Conservation (phyloP, 768 basidiomycete species). For the Cubamyces sp. region DNA sequence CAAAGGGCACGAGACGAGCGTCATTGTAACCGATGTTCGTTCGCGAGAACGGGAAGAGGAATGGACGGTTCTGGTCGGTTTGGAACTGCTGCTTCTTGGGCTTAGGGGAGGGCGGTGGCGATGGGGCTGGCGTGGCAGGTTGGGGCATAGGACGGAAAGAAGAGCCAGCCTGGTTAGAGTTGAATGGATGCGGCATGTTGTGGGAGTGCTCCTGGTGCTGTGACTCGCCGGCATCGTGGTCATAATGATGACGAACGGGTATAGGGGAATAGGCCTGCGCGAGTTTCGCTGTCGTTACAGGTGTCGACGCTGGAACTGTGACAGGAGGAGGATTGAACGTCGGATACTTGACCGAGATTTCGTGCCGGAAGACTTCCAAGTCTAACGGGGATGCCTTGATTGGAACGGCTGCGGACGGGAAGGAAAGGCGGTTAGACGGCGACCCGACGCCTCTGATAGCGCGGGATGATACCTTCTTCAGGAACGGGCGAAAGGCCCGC, state of each 20-base stretch:
- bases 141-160: conserved; percentile 55
- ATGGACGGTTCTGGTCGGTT: conserved; percentile 92
- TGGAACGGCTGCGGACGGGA: conserved; percentile 47
- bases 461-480: conserved; percentile 46
- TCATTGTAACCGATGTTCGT: conserved; percentile 53
- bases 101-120: conserved; percentile 82
- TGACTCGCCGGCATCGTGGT: conserved; percentile 73
- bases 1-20: conserved; percentile 83
- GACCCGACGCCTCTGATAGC: neutral
- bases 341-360: conserved; percentile 94
- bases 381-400: conserved; percentile 93
- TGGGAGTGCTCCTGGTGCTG: conserved; percentile 47
- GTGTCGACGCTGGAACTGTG: conserved; percentile 24
- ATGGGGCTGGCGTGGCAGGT: conserved; percentile 88
- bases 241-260: conserved; percentile 92
- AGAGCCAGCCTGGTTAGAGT: conserved; percentile 40
- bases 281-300: conserved; percentile 61
- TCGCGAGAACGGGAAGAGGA: conserved; percentile 94
- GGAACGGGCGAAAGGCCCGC: conserved; percentile 67
- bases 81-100: conserved; percentile 99
- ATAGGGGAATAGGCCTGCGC: conserved; percentile 93
- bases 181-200: conserved; percentile 39
- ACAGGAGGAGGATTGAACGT: conserved; percentile 75
- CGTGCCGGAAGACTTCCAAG: conserved; percentile 85
- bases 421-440: conserved; percentile 11